Evolutionary conservation across 805 yeast species (phyloP), one percentile per base, ranked within the genome.

Genomic region (Cyberlindnera lachancei): DNA sequence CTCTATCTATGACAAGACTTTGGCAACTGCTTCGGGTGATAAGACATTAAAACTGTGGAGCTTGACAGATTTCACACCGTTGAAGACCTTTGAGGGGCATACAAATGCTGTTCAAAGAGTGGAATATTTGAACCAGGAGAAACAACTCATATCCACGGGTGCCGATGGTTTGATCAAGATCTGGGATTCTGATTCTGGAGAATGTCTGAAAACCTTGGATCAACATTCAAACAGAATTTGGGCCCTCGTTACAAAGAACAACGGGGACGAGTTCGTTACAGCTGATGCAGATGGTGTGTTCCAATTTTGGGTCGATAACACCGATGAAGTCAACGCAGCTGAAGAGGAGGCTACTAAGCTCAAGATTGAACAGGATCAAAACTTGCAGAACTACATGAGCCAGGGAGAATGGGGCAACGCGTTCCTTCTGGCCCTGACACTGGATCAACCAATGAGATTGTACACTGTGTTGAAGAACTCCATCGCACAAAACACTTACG

Each of bases 201-300:
- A 92, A 50, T 73, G 86, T 50, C 58, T 80, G 15, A 75, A 79
- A 36, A 90, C 97, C 0, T 66, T 88, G 30, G 97, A 90, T 58
- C 94, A 85, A 50, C 99, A 92, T 53, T 85, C 78, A 39, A 92
- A 90, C 56, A 76, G 95, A 60, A 85, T 92, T 30, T 92, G 98
- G 99, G 83, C 96, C 0, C 56, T 92, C 33, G 75, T 81, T 35
- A 63, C 70, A 1, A 67, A 73, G 38, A 60, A 73, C 22, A 82
- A 79, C 45, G 90, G 94, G 17, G 70, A 69, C 13, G 68, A 70
- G 36, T 68, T 92, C 36, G 73, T 85, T 0, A 74, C 84, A 37
- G 97, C 96, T 0, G 97, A 92, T 57, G 96, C 96, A 1, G 97
- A 92, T 57, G 95, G 96, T 34, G 79, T 85, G 17, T 72, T 92